Evolutionary conservation across 2,329 filamentous ascomycete species (phyloP).

Genomic region (Xylaria sp.): DNA sequence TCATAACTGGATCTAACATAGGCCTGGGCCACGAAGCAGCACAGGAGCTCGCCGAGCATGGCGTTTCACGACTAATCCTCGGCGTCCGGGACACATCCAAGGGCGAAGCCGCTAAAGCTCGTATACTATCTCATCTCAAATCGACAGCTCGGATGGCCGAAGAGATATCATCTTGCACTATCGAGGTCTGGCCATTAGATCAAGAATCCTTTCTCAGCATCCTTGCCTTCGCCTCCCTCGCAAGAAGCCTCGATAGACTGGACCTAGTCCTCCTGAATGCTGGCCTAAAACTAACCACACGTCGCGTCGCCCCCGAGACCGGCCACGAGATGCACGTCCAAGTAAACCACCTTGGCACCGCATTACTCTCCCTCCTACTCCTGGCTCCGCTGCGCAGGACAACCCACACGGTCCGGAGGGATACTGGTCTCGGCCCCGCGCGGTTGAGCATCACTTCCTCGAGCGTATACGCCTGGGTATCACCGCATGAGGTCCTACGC

Average conservation of each 20-base stretch:
- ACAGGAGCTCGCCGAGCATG: constrained; percentile 31
- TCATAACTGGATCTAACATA: constrained; percentile 28
- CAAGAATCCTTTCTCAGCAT: constrained; percentile 38
- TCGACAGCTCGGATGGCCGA: no score
- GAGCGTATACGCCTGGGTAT: constrained; percentile 34
- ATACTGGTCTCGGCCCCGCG: background rate
- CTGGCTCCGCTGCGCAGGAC: constrained; percentile 27
- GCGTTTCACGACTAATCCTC: constrained; percentile 32
- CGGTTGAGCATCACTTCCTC: constrained; percentile 30
- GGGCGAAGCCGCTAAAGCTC: constrained; percentile 13
- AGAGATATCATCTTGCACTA: background rate
- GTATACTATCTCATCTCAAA: background rate
- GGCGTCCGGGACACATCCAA: constrained; percentile 31
- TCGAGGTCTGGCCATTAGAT: constrained; percentile 38
- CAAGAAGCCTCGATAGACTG: constrained; percentile 23
- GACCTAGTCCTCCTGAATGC: constrained; percentile 38
- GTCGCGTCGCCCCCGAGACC: constrained; percentile 13
- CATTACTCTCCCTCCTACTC: constrained; percentile 36
- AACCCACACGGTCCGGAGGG: background rate
- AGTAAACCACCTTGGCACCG: constrained; percentile 38
- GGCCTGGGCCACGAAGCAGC: constrained; percentile 37
- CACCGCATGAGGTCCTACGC: background rate
- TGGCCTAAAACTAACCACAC: constrained; percentile 31
- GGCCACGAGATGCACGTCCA: constrained; percentile 32
- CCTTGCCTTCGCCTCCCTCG: constrained; percentile 29